Percentiles rank a stretch among this genome's conserved stretches.
These are phyloP conservation scores for Tulasnella sp. DNA, from an alignment of 768 basidiomycete species.

Conservation along the genomic window DNA sequence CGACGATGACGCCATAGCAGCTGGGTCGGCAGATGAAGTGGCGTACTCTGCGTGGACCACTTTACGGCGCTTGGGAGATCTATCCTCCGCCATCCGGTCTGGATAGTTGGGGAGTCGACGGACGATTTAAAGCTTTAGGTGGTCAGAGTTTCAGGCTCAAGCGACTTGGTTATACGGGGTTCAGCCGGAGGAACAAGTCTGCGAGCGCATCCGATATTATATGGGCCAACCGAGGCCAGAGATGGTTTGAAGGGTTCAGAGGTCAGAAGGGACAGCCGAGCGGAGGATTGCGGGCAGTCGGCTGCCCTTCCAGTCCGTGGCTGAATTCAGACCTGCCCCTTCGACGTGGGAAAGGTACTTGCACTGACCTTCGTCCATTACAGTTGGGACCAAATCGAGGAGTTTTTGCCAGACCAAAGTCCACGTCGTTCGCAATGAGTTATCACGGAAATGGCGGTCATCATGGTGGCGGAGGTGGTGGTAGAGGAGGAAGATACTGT, in stretches of 20 bases:
- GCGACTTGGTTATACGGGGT: not conserved
- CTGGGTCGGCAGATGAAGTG: slow-evolving; percentile 21
- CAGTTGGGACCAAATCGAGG: slow-evolving; percentile 19
- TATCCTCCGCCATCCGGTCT: slow-evolving; percentile 18
- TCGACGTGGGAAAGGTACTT: slow-evolving; percentile 2
- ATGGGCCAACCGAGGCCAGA: not conserved
- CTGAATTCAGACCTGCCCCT: not conserved
- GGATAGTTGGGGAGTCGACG: not conserved
- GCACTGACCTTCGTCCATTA: slow-evolving; percentile 21
- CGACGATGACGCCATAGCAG: slow-evolving; percentile 8
- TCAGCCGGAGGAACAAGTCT: not conserved
- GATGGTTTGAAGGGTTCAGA: not conserved
- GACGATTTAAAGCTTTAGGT: not conserved
- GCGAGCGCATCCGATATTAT: slow-evolving; percentile 17
- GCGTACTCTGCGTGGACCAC: not conserved
- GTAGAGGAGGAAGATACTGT: slow-evolving; percentile 24
- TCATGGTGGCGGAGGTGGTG: slow-evolving; percentile 26
- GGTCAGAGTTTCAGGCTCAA: not conserved
- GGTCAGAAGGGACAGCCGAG: slow-evolving; percentile 7
- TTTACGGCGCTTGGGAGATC: slow-evolving; percentile 5
- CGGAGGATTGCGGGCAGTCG: slow-evolving; percentile 20
- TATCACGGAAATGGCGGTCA: slow-evolving; percentile 21
- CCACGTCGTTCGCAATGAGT: slow-evolving; percentile 4
- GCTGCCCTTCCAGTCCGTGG: slow-evolving; percentile 13
- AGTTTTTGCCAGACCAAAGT: not conserved